Evolutionary conservation across 2,329 filamentous ascomycete genomes (phyloP).

Genomic region (Ophiocordyceps unilateralis): DNA sequence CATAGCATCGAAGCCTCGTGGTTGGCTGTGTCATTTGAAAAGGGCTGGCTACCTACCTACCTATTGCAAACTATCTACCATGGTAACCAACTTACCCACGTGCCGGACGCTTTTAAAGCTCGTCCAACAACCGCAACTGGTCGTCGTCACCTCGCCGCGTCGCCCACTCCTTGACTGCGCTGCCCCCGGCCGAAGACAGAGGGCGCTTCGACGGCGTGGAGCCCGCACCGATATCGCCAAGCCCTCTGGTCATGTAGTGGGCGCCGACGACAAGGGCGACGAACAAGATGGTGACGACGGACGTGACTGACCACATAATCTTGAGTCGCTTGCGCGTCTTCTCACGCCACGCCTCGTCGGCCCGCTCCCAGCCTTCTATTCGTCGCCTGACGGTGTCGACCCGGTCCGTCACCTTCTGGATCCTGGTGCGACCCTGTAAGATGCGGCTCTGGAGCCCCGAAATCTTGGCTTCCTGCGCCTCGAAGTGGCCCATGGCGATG

Average conservation of each 20-base stretch:
- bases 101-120: too few relatives aligned
- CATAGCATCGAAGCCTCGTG: not conserved
- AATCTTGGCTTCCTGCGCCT: constrained; percentile 47
- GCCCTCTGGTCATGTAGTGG: constrained; percentile 5
- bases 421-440: constrained; percentile 37
- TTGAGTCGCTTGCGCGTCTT: constrained; percentile 45
- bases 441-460: constrained; percentile 44
- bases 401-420: constrained; percentile 40
- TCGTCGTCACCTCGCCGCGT: constrained; percentile 12
- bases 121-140: constrained; percentile 25
- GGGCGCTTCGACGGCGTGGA: constrained; percentile 4
- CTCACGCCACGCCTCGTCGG: constrained; percentile 52
- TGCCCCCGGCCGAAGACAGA: constrained; percentile 3
- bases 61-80: too few relatives aligned
- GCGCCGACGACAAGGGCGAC: constrained; percentile 23
- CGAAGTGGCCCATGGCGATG: constrained; percentile 41
- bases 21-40: too few relatives aligned
- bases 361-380: constrained; percentile 50
- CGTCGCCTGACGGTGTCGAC: constrained; percentile 46
- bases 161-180: constrained; percentile 10
- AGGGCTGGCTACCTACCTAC: not conserved
- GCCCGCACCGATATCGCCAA: not conserved
- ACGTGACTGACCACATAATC: constrained; percentile 44
- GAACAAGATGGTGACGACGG: constrained; percentile 27
- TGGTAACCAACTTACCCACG: too few relatives aligned